These are phyloP conservation scores for Colletotrichum graminicola DNA, from an alignment of 2,329 filamentous ascomycete species.

Conservation along the genomic window DNA sequence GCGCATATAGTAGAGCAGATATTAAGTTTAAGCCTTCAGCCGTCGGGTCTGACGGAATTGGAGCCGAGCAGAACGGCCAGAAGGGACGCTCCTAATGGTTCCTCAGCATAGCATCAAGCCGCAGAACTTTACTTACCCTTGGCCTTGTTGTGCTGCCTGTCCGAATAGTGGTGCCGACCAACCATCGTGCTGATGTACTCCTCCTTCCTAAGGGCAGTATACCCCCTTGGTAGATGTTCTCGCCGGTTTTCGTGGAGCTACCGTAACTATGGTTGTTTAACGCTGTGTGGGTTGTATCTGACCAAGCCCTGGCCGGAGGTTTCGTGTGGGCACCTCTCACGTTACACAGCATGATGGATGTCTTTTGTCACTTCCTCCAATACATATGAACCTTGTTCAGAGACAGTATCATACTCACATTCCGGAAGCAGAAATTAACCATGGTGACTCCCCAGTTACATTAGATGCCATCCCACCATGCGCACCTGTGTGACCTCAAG, in stretches of 20 bases:
- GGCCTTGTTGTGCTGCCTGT: neutral
- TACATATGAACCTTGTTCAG: neutral
- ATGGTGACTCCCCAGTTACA: neutral
- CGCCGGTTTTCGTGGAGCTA: neutral
- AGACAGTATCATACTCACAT: neutral
- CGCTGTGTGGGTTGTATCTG: neutral
- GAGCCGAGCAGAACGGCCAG: neutral
- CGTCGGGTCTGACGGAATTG: neutral
- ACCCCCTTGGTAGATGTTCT: neutral
- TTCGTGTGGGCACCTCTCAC: conserved; percentile 8
- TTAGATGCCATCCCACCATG: conserved; percentile 2
- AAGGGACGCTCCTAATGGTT: conserved; percentile 9
- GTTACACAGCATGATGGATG: conserved; percentile 5
- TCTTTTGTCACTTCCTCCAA: neutral
- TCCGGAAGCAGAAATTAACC: conserved; percentile 1
- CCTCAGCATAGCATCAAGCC: conserved; percentile 18
- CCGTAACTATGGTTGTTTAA: too few species aligned
- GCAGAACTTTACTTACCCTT: neutral
- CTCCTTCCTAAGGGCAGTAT: neutral
- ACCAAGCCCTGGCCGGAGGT: neutral
- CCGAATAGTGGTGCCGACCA: neutral
- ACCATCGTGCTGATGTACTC: neutral
- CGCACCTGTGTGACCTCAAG: too few species aligned
- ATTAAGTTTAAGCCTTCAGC: neutral
- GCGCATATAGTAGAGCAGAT: neutral